A percentile compares a stretch with the other conserved stretches of the same genome.
Conservation (phyloP, 768 basidiomycete species). For the Tylopilus balloui region DNA sequence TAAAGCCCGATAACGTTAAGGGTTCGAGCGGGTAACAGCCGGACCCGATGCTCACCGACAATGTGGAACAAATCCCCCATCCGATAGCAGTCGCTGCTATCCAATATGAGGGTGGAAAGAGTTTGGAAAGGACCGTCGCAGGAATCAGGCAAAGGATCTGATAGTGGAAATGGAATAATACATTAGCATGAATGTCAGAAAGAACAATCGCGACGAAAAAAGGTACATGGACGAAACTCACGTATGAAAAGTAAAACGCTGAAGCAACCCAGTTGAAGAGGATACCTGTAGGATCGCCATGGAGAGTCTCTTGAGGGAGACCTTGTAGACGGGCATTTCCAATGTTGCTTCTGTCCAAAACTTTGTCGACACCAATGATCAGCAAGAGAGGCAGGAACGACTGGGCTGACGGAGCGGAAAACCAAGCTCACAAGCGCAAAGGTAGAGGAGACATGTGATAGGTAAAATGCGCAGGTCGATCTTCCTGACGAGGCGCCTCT, state of each 20-base stretch:
- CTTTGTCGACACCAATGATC: constrained; percentile 11
- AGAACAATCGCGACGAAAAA: background rate
- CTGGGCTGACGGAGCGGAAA: background rate
- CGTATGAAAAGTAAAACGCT: constrained; percentile 76
- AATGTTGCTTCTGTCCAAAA: constrained; percentile 71
- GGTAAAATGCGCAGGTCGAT: constrained; percentile 35
- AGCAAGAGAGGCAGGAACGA: background rate
- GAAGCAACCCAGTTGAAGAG: constrained; percentile 75
- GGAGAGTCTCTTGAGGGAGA: constrained; percentile 59
- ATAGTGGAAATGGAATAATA: background rate
- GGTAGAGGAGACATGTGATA: constrained; percentile 69
- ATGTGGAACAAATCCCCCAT: constrained; percentile 72
- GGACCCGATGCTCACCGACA: constrained; percentile 46
- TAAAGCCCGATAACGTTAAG: background rate
- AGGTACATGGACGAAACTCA: constrained; percentile 27
- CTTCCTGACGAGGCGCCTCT: constrained; percentile 35
- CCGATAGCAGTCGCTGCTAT: constrained; percentile 61
- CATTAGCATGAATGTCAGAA: background rate
- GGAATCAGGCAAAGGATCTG: constrained; percentile 72
- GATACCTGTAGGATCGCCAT: constrained; percentile 60
- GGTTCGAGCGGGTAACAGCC: background rate
- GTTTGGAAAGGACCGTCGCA: constrained; percentile 59
- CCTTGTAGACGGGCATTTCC: constrained; percentile 78
- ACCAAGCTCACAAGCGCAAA: constrained; percentile 59
- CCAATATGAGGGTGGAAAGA: constrained; percentile 65